Percentiles rank a stretch among this genome's conserved stretches.
These are phyloP conservation scores for Lasiodiplodia sp. DNA, from an alignment of 2,329 filamentous ascomycete genomes.

Conservation along the genomic window DNA sequence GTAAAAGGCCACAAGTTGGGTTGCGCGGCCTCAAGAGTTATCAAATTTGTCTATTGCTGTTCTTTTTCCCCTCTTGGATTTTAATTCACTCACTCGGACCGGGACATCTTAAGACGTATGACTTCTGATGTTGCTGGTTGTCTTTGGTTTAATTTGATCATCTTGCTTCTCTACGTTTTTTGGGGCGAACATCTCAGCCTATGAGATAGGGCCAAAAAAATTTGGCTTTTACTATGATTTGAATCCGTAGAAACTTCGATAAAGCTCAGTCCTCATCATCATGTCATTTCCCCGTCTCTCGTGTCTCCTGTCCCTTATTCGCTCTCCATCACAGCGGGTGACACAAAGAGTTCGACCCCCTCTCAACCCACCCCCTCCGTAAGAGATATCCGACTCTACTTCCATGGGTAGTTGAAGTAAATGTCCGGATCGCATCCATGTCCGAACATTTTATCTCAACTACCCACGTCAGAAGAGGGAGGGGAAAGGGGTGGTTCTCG, in stretches of 20 bases:
- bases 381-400: no score
- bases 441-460: no score
- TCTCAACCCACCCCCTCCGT: no score
- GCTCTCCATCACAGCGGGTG: neutral
- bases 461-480: no score
- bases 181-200: no score
- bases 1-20: neutral
- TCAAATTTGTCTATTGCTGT: constrained; percentile 22
- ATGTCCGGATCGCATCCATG: no score
- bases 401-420: no score
- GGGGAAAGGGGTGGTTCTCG: no score
- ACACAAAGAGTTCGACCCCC: no score
- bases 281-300: neutral
- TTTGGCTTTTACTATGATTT: neutral
- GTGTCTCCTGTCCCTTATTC: neutral
- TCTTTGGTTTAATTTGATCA: neutral
- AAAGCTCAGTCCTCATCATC: neutral
- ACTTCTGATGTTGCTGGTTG: constrained; percentile 9
- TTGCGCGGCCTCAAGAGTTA: neutral
- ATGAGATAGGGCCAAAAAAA: no score
- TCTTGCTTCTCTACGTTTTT: neutral
- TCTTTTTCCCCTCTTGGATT: constrained; percentile 2
- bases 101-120: neutral
- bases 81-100: neutral
- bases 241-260: neutral